Evolutionary conservation across 129 eudicot species (phyloP), one percentile per base, ranked within the genome.

Genomic region (Flaveria brownii): DNA sequence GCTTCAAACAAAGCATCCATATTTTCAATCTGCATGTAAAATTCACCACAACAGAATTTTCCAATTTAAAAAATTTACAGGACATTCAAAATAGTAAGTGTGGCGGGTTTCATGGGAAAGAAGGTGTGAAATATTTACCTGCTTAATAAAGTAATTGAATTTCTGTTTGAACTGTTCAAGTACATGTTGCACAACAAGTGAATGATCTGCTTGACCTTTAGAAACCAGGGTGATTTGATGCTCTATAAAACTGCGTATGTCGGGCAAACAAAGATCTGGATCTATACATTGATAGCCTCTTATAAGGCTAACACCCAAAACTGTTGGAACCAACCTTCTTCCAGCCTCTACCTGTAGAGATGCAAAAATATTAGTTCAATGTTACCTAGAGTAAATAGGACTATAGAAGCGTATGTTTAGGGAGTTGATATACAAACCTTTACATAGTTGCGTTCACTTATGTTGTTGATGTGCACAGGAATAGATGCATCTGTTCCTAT

Each of bases 1-100:
- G 96, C 96, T 93, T 93, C 98, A 84, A 93, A 93, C 61, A 93
- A 63, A n/a, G 96, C 91, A 73, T 93, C 98, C 98, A 93, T 93
- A 78, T 88, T 85, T 61, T 88, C 95, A 52, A 93, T 88, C 96
- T 92, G 85, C 80, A 84, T 41, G 77, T 20, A 84, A 72, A 60
- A 30, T 26, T 67, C 56, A 47, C 25, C 64, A 23, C 68, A 63
- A 22, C 26, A 16, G 65, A 64, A 52, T 14, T 28, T 63, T 63
- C 41, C 41, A 15, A 26, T 11, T 12, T 7, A 55, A 12, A 61
- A 45, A 9, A 12, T 45, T 39, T 47, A 59, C 20, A 60, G 13
- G 30, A 73, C 9, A 66, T 11, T 76, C 36, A 18, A 70, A 8
- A 70, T 70, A 28, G 17, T 59, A 45, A 59, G 3, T 28, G 12